Base-by-base conservation (phyloP, 495 filamentous ascomycete species). In the Hypoxylon lienhwacheense region DNA sequence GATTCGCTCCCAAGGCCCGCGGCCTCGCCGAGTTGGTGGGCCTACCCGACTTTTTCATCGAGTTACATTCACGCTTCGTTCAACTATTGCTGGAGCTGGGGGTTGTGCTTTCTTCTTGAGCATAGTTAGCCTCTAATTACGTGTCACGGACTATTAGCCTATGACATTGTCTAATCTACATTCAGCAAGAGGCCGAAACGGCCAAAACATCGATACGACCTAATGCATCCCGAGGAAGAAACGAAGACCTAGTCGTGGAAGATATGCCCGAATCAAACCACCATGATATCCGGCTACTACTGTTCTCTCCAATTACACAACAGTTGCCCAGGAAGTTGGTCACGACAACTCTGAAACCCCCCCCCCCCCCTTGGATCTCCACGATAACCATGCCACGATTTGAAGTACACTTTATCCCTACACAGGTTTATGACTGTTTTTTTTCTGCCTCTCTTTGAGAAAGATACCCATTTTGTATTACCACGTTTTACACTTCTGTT, bases 1-100 rank as follows among this genome's bases (percentile, higher is more conserved):
- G 73, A 17, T 70, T 75, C 40, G 60, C 74, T 39, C 79, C 88
- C 43, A 84, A 84, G 53, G 83, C 87, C 16, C 82, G 88, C 50
- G 89, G 88, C 24, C 71, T 97, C 37, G 87, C 87, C 0, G 91
- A 97, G 70, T 81, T 97, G 40, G 85, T 91, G 11, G 91, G 91
- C 21, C 78, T 88, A 47, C 87, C 89, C 19, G 85, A 90, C 66
- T 86, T 97, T 59, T 97, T 97, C 66, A 84, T 95, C 22, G 84
- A 95, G 69, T 70, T 96, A 29, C 91, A 97, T 70, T 79, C 82
- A 17, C 71, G 81, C 26, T 96, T 97, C 67, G 86, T 91, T 11
- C 78, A 80, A 39, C 69, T 95, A 28, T 66, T 93, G 47, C 77
- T 87, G 33, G 82, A 87, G 59, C 67, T 92, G 28, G 82, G 83